Evolutionary conservation across 371 early-diverging fungal species (phyloP).

Genomic region (Mucor piriformis): DNA sequence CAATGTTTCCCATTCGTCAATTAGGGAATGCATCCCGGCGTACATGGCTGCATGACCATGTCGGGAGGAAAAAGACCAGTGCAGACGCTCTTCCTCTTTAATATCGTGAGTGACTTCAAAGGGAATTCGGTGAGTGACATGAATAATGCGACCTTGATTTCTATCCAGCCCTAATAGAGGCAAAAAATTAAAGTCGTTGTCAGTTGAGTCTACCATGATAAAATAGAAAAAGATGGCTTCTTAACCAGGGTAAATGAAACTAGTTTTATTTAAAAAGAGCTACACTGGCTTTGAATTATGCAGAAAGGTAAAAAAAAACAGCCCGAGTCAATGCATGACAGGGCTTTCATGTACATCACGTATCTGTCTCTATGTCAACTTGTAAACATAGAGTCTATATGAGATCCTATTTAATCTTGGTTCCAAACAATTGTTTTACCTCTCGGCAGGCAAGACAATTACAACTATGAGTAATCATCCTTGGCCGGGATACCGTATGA

Average conservation of each 20-base stretch:
- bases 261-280: not conserved
- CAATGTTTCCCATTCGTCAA: slow-evolving; percentile 51
- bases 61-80: slow-evolving; percentile 51
- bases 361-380: slow-evolving; percentile 35
- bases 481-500: slow-evolving; percentile 38
- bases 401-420: slow-evolving; percentile 33
- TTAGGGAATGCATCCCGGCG: slow-evolving; percentile 66
- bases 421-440: slow-evolving; percentile 32
- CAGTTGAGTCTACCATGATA: not conserved
- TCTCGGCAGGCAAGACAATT: slow-evolving; percentile 43
- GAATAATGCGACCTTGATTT: slow-evolving; percentile 32
- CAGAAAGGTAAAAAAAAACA: not conserved
- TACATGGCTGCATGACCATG: slow-evolving; percentile 81
- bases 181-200: slow-evolving; percentile 4
- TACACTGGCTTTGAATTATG: not conserved
- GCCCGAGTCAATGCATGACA: not conserved
- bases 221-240: not conserved
- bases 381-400: slow-evolving; percentile 33
- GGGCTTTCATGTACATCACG: slow-evolving; percentile 30
- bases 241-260: not conserved
- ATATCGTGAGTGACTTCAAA: slow-evolving; percentile 24
- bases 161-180: slow-evolving; percentile 20
- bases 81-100: slow-evolving; percentile 19
- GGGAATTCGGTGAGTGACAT: slow-evolving; percentile 35
- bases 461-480: slow-evolving; percentile 38